Base-by-base conservation (phyloP, 495 filamentous ascomycete genomes). In the Bacidia rubella region DNA sequence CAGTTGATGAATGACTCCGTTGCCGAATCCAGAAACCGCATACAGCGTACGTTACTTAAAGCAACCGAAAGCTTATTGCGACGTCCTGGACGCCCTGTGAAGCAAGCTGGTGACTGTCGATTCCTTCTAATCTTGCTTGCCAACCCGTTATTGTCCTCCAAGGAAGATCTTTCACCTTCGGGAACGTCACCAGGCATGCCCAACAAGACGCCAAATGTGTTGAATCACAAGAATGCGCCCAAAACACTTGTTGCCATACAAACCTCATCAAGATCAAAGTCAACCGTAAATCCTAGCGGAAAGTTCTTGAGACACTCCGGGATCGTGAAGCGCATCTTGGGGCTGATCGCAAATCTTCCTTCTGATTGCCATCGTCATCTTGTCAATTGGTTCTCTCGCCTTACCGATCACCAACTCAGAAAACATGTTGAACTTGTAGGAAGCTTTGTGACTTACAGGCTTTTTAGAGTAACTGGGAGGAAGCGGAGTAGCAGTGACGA, bases 21-120 rank as follows among this genome's bases (percentile, higher is more conserved):
- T 35, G 29, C 71, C n/a, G 77, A 84, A 38, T 85, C 82, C 12
- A 79, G 84, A 58, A 62, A 75, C 41, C 84, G 89, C 54, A 66
- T 80, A 39, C 81, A 84, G 43, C 68, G 78, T 47, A 75, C 79
- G 3, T 72, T 96, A 3, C 67, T 96, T 47, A 94, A 92, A 63
- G 83, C 86, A 17, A 85, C 79, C 1, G 90, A 96, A 64, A 85
- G 72, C 56, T 68, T 95, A 43, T 69, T 95, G n/a, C 95, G 89
- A 60, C 79, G 90, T 11, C 90, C 90, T 3, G 80, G 86, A 2
- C 74, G 85, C 29, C 75, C 78, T 11, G 60, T 95, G 54, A 79
- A 71, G 48, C 75, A 74, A 27, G 80, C 87, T 20, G 76, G 82
- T 52, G 82, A 93, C 49, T 71, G 81, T 29, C 75, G 90, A 44